Evolutionary conservation across 1,284 basidiomycete species (phyloP).

Genomic region (Xerocomus nothofagi): DNA sequence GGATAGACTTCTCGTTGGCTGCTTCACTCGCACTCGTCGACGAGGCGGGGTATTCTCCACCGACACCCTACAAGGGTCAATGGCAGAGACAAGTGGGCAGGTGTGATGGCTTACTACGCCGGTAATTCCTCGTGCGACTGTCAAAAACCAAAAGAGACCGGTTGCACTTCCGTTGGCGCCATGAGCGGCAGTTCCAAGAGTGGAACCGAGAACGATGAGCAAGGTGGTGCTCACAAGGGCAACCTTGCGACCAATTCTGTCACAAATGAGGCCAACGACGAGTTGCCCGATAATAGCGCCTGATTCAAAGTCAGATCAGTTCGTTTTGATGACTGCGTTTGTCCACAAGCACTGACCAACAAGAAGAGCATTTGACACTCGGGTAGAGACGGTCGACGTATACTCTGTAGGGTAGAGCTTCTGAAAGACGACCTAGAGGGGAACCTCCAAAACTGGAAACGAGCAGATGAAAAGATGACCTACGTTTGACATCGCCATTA

Average conservation of each 20-base stretch:
- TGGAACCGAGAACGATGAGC: constrained; percentile 71
- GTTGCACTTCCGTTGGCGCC: constrained; percentile 56
- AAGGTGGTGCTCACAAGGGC: constrained; percentile 71
- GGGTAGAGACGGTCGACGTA: constrained; percentile 61
- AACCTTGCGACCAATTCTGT: constrained; percentile 70
- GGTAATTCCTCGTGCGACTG: constrained; percentile 69
- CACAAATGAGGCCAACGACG: constrained; percentile 66
- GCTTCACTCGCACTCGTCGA: constrained; percentile 68
- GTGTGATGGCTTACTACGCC: constrained; percentile 53
- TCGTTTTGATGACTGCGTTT: constrained; percentile 12
- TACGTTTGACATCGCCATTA: constrained; percentile 67
- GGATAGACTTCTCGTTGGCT: constrained; percentile 68
- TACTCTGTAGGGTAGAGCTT: constrained; percentile 60
- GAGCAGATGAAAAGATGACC: constrained; percentile 8
- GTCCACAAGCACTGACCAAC: constrained; percentile 49
- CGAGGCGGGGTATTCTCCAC: constrained; percentile 78
- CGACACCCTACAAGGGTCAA: constrained; percentile 51
- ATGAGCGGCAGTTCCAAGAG: constrained; percentile 69
- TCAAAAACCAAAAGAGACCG: constrained; percentile 79
- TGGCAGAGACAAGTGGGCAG: neutral
- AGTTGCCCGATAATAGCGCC: constrained; percentile 70
- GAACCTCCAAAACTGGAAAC: constrained; percentile 3
- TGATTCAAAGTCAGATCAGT: constrained; percentile 31
- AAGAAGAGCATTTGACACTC: constrained; percentile 72
- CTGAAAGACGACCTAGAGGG: constrained; percentile 58